Evolutionary conservation across 140 eudicot genomes (phyloP), one percentile per base, ranked within the genome.

Genomic region (Oenanthe javanica): DNA sequence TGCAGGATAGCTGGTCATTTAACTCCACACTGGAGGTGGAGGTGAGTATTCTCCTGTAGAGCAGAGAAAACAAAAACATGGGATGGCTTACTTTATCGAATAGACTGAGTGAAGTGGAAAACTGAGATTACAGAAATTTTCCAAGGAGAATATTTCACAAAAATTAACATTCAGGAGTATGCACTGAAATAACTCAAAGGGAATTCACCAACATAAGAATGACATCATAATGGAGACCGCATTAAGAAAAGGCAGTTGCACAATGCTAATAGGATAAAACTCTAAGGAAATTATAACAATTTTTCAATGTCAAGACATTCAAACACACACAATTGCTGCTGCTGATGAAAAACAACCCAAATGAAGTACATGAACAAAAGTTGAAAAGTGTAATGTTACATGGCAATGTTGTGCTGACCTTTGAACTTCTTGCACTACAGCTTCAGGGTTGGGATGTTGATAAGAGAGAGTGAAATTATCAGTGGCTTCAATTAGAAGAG

Each of bases 391-490:
- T 55, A 18, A 18, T 55, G 23, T 6, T 19, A 21, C 21, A 6
- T 59, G 67, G 31, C 31, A 59, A 59, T 59, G 31, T 59, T 2
- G 23, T 21, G 67, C 11, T 59, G 67, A 66, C 72, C 72, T 66
- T 23, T 66, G 72, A 27, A 66, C 72, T 66, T 66, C 16, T 66
- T 23, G 72, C 6, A 31, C 72, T 14, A 66, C 72, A 11, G 8
- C 43, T 66, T 66, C 72, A 66, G 72, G 72, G 72, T 66, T 66
- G 19, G 72, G 72, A 66, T 66, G 72, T 27, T 66, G 72, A 66
- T 25, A 12, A 66, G 43, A 12, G 72, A 25, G 72, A 13, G 72
- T 66, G 19, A 66, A 43, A 66, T 66, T 66, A 15, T 23, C 16
- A 66, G 19, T 18, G 2, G 72, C 42, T 66, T 31, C 43, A 66